Percentiles rank a stretch among this genome's conserved stretches.
These are phyloP conservation scores for Auricularia sp. DNA, from an alignment of 768 basidiomycete species.

Conservation along the genomic window DNA sequence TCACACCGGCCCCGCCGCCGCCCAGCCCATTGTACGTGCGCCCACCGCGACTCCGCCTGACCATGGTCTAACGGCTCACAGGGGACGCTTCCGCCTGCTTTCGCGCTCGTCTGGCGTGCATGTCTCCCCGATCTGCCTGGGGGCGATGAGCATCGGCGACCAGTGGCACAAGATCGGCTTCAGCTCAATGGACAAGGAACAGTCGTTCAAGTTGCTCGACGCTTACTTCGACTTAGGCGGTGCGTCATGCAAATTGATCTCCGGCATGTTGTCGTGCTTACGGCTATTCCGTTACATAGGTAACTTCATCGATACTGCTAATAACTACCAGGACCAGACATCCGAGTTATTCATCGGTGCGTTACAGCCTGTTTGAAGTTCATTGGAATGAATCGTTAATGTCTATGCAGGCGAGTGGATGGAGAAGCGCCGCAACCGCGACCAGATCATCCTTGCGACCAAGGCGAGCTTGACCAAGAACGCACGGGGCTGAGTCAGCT, in stretches of 20 bases:
- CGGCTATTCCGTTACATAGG: constrained; percentile 15
- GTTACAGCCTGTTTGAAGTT: too few relatives aligned
- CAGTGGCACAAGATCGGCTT: constrained; percentile 27
- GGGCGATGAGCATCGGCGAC: constrained; percentile 41
- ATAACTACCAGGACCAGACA: constrained; percentile 43
- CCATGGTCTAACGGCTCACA: too few relatives aligned
- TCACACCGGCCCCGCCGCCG: too few relatives aligned
- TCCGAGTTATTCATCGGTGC: constrained; percentile 42
- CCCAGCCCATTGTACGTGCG: too few relatives aligned
- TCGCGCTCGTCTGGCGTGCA: constrained; percentile 33
- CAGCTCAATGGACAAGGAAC: constrained; percentile 37
- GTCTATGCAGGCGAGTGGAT: constrained; percentile 30
- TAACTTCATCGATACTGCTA: constrained; percentile 41
- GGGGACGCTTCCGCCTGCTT: constrained; percentile 28
- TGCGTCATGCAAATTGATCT: too few relatives aligned
- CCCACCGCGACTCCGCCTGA: too few relatives aligned
- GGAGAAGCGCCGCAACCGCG: constrained; percentile 31
- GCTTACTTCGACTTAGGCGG: constrained; percentile 32
- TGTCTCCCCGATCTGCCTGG: constrained; percentile 40
- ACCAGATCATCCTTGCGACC: constrained; percentile 41
- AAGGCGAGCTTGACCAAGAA: constrained; percentile 21
- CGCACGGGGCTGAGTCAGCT: constrained; percentile 10
- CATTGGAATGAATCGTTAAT: too few relatives aligned
- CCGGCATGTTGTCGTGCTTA: too few relatives aligned
- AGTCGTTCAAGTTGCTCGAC: constrained; percentile 37